Evolutionary conservation across 176 grass and related monocot species (phyloP), one percentile per base, ranked within the genome.

Genomic region (Cenchrus fungigraminus): DNA sequence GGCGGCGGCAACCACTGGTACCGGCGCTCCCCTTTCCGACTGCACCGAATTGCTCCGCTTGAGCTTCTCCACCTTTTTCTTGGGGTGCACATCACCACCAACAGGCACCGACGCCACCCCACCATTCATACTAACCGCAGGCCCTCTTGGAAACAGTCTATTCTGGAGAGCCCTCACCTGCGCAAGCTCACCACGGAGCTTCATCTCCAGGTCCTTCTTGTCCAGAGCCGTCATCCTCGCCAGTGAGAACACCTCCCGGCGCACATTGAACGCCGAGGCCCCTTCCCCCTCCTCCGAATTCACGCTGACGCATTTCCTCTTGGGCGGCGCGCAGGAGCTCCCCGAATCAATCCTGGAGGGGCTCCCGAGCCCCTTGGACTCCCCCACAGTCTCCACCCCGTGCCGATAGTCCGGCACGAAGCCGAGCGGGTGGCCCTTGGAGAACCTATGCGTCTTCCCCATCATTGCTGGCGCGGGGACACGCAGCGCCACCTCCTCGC

Each of bases 391-490:
- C 68, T 99, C 97, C 76, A 89, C 90, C 43, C 73, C 91, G 28
- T 99, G 84, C 44, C 92, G 80, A 71, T 94, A 96, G 67, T 99
- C 97, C 1, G 93, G 91, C 79, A 91, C 86, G 59, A 96, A 99
- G 46, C 91, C 94, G 0, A 89, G 85, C n/a, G 91, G 85, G 81
- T 92, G 93, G 9, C 88, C 88, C 78, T 99, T 99, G 4, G 91
- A 89, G 86, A 99, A 92, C 86, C 86, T 96, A 42, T 96, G 94
- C 56, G 97, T 84, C 88, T 97, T 99, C 72, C 97, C 97, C 94
- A 99, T 96, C 91, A 93, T 91, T 82, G 70, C 65, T 76, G 65
- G 77, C 4, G 25, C 40, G 19, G 68, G 14, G 37, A 29, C 45
- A 42, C 67, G 50, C 71, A 50, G 79, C 74, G 65, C 40, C 25